Base-by-base conservation (phyloP, 768 basidiomycete genomes). In the Goffeauzyma gilvescens region DNA sequence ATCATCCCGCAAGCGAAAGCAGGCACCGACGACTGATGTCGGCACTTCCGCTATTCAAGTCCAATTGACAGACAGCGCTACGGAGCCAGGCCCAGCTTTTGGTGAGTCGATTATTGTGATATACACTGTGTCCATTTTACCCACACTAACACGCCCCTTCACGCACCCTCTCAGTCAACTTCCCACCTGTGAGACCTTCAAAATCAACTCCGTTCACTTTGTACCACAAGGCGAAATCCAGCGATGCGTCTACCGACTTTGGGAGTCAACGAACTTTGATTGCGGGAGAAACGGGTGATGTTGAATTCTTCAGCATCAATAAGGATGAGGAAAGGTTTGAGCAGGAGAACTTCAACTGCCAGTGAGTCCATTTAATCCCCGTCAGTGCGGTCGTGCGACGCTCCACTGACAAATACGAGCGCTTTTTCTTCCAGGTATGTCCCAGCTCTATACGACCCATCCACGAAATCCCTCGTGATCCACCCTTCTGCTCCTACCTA, bases 231-330 rank as follows among this genome's bases (percentile, higher is more conserved):
- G 55, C 55, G 26, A 35, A 46, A 0, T 38, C 26, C 3, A 50
- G 51, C 2, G 23, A 22, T 5, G 34, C 42, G 4, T 31, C 38
- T 6, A n/a, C 21, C 2, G 47, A 53, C 25, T 24, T 60, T 33
- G 43, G 54, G 17, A 52, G 53, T 27, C 58, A 63, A 35, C 50
- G 46, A 18, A 62, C 63, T 8, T 52, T 82, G 12, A 68, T 90
- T 18, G 81, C 75, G 0, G 89, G 80, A 4, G 86, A 90, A 66
- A 81, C 81, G n/a, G 70, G 76, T 22, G 68, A 73, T 15, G 74
- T 93, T 35, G 85, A 93, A 57, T 85, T 80, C 65, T 74, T 75
- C 50, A 76, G 81, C 33, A 72, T 74, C 21, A 68, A 66, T 45
- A 50, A 55, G 35, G 69, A 72, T 20, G 73, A 75, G 53, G 36